Evolutionary conservation across 1,284 basidiomycete species (phyloP).

Genomic region (Irpex sp.): DNA sequence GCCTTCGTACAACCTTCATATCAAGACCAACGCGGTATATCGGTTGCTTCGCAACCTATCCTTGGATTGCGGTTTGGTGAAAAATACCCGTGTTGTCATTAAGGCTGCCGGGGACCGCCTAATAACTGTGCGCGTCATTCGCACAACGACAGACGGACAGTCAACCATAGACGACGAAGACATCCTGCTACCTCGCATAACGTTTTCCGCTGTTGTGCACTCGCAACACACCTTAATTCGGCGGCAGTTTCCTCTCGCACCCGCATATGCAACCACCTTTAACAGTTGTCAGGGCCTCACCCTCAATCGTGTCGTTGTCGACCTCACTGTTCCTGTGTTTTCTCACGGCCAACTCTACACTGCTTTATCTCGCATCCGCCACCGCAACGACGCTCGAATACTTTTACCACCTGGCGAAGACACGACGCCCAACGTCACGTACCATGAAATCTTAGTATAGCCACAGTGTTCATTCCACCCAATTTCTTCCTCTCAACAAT

Average conservation of each 20-base stretch:
- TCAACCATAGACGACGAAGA: no score
- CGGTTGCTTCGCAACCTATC: constrained; percentile 37
- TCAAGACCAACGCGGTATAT: constrained; percentile 34
- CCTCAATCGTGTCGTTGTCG: constrained; percentile 33
- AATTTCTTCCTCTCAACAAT: no score
- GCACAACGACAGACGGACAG: no score
- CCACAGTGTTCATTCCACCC: no score
- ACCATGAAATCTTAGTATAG: no score
- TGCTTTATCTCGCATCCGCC: constrained; percentile 34
- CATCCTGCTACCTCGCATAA: no score
- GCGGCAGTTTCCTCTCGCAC: constrained; percentile 37
- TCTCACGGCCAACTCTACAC: constrained; percentile 43
- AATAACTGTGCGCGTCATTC: constrained; percentile 10
- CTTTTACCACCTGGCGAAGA: no score
- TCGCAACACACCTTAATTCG: constrained; percentile 32
- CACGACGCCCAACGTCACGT: no score
- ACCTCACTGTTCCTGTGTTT: constrained; percentile 33
- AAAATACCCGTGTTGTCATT: constrained; percentile 36
- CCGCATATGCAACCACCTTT: constrained; percentile 41
- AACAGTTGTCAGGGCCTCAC: constrained; percentile 42
- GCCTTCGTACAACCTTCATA: constrained; percentile 26
- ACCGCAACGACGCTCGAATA: constrained; percentile 11
- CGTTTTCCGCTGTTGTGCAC: no score
- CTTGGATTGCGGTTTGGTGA: constrained; percentile 34
- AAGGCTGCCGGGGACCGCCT: constrained; percentile 23